These are phyloP conservation scores for Achaetomiella virescens DNA, from an alignment of 495 filamentous ascomycete species.

Conservation along the genomic window DNA sequence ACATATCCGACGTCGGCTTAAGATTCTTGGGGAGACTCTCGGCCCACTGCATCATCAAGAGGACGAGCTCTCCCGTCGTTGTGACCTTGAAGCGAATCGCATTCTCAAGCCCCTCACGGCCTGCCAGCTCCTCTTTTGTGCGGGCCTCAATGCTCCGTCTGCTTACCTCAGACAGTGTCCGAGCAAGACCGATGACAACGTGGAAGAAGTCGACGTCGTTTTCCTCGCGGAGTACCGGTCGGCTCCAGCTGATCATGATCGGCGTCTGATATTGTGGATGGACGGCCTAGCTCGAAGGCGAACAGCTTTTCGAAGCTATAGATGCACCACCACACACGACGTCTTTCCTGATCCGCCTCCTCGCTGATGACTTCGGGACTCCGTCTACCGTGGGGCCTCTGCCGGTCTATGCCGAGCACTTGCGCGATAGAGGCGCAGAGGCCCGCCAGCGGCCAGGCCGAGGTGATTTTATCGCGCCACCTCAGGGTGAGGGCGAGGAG, in stretches of 20 bases:
- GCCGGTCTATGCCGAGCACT: not conserved
- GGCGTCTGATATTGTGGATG: not conserved
- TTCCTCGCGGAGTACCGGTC: not conserved
- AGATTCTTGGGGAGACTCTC: not conserved
- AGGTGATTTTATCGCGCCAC: not conserved
- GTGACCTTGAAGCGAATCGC: not conserved
- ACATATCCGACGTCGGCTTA: not conserved
- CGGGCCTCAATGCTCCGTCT: not conserved
- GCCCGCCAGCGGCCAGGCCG: not conserved
- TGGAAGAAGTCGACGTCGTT: not conserved
- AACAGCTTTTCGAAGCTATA: slow-evolving; percentile 3
- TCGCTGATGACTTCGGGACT: not conserved
- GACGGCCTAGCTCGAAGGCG: not conserved
- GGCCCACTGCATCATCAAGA: not conserved
- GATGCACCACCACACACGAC: slow-evolving; percentile 2
- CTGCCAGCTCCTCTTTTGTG: not conserved
- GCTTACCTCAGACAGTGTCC: not conserved
- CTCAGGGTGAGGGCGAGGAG: not conserved
- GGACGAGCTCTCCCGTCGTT: not conserved
- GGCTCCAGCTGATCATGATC: not conserved
- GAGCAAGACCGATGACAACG: not conserved
- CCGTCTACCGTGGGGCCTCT: not conserved
- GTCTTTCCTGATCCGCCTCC: not conserved
- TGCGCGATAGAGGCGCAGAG: not conserved
- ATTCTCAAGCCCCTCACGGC: not conserved